A percentile compares a stretch with the other conserved stretches of the same genome.
Evolutionary conservation across 2,329 filamentous ascomycete genomes (phyloP).

Genomic region (Thielaviopsis musarum): DNA sequence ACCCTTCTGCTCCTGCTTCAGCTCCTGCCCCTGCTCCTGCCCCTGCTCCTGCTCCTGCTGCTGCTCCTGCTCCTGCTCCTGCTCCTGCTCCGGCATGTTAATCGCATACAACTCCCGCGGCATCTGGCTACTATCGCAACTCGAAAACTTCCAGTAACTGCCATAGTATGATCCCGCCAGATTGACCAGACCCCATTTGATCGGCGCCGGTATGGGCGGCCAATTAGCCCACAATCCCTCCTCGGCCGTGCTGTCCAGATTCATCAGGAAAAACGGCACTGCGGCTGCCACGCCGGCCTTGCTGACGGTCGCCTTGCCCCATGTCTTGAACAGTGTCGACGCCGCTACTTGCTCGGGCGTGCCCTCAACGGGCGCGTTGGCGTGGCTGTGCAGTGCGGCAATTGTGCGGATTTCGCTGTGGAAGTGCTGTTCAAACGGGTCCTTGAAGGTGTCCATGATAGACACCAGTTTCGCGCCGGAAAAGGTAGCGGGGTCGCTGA

Average conservation of each 20-base stretch:
- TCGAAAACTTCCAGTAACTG: conserved; percentile 48
- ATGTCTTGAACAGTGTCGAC: conserved; percentile 35
- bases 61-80: no score
- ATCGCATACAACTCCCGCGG: conserved; percentile 36
- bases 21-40: no score
- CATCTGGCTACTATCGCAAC: conserved; percentile 36
- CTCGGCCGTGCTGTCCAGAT: conserved; percentile 42
- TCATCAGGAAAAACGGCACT: conserved; percentile 47
- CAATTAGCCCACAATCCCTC: conserved; percentile 43
- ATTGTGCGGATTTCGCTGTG: conserved; percentile 38
- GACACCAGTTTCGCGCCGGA: conserved; percentile 27
- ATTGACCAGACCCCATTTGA: conserved; percentile 43
- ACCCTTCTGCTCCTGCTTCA: not conserved
- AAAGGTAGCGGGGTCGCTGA: conserved; percentile 24
- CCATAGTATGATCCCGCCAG: conserved; percentile 38
- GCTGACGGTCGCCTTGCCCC: conserved; percentile 46
- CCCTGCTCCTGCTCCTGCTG: no score
- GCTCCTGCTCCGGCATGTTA: not conserved
- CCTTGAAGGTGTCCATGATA: conserved; percentile 34
- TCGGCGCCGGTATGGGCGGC: conserved; percentile 45
- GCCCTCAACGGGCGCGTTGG: conserved; percentile 31
- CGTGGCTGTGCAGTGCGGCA: conserved; percentile 30
- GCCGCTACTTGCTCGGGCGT: conserved; percentile 29
- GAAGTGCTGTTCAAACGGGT: conserved; percentile 36
- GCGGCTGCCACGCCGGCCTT: conserved; percentile 43